Conservation (phyloP, 2,329 filamentous ascomycete genomes). For the Sordariomycetes sp. region DNA sequence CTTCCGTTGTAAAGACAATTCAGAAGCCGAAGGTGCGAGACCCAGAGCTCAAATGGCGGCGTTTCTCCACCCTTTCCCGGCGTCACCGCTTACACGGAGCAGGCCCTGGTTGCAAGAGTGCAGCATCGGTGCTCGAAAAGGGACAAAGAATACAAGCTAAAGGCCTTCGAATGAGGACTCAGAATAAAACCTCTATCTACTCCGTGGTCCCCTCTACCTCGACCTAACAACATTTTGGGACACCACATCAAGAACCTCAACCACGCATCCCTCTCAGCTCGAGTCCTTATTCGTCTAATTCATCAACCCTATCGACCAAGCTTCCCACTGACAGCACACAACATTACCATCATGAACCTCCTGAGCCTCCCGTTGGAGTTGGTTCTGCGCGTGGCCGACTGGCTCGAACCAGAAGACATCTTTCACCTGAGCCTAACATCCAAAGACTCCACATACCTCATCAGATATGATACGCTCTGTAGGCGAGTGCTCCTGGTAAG, state of each 20-base stretch:
- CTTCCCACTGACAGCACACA: background rate
- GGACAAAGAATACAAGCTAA: background rate
- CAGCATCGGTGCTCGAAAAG: background rate
- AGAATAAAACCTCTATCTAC: no score
- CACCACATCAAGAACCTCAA: no score
- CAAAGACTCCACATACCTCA: background rate
- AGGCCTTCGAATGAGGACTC: no score
- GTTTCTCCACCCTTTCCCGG: background rate
- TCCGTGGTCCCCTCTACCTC: no score
- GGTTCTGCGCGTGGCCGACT: background rate
- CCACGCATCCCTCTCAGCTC: no score
- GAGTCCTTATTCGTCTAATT: no score
- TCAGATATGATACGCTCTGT: background rate
- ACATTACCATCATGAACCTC: background rate
- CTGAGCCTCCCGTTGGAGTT: background rate
- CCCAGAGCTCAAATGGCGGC: no score
- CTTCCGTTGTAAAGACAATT: no score
- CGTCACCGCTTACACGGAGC: background rate
- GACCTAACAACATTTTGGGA: no score
- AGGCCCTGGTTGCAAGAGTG: background rate
- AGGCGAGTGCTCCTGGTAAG: background rate
- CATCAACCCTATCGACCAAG: no score
- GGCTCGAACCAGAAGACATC: background rate
- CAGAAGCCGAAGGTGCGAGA: no score
- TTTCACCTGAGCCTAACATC: background rate